Percentiles rank a stretch among this genome's conserved stretches.
Conservation (phyloP, 2,329 filamentous ascomycete species). For the Pseudocercospora macadamiae region DNA sequence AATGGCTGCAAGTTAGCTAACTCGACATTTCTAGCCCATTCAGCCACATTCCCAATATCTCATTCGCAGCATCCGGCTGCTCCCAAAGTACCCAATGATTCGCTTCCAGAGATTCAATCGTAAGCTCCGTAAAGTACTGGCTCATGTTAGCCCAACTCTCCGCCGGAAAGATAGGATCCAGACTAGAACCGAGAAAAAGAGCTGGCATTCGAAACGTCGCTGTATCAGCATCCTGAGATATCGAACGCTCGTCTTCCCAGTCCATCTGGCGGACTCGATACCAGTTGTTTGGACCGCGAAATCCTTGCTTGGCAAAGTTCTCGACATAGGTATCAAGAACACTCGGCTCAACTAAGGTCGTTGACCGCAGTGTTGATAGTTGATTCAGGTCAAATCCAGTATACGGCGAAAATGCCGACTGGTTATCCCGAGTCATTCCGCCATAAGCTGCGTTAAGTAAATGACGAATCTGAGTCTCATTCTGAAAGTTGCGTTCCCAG, state of each 20-base stretch:
- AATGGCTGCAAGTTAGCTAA: too few species aligned
- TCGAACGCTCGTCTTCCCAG: conserved; percentile 1
- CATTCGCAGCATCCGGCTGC: neutral
- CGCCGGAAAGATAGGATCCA: neutral
- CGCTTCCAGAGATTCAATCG: neutral
- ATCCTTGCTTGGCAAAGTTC: neutral
- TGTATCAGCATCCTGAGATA: neutral
- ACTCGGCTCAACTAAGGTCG: neutral
- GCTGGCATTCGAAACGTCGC: neutral
- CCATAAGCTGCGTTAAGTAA: conserved; percentile 1
- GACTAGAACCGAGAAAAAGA: neutral
- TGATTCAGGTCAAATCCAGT: neutral
- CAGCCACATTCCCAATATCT: neutral
- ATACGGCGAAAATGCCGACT: neutral
- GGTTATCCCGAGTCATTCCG: neutral
- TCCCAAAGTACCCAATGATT: neutral
- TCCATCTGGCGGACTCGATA: conserved; percentile 3
- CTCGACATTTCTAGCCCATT: neutral
- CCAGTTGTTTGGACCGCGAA: conserved; percentile 9
- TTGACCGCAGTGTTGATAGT: neutral
- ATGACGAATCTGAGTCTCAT: neutral
- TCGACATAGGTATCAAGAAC: neutral
- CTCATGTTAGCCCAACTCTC: neutral
- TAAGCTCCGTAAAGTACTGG: neutral
- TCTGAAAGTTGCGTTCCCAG: conserved; percentile 6